These are phyloP conservation scores for Plasmodium cynomolgi DNA, from an alignment of 169 alveolate genomes.

Conservation along the genomic window DNA sequence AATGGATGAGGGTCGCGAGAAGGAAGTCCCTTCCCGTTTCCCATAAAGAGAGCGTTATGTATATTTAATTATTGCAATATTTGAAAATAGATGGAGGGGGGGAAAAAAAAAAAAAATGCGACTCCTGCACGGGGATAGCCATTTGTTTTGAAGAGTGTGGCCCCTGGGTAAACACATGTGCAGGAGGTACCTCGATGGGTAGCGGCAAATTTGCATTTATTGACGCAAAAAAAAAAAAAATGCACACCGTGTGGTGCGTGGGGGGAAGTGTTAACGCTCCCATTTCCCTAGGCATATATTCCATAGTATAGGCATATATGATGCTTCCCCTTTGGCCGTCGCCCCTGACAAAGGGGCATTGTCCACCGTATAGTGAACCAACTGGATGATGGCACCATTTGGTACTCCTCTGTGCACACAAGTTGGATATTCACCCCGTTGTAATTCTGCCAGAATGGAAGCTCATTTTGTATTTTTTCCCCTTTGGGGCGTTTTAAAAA, in stretches of 20 bases:
- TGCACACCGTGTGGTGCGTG: not conserved
- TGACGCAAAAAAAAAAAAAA: too few species aligned
- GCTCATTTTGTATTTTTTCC: not conserved
- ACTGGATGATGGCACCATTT: not conserved
- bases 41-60: too few species aligned
- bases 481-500: not conserved
- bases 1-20: too few species aligned
- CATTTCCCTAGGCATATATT: not conserved
- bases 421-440: not conserved
- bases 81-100: too few species aligned
- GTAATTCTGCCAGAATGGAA: not conserved
- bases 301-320: not conserved
- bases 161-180: too few species aligned
- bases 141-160: too few species aligned
- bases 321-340: not conserved
- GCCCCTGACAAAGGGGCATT: not conserved
- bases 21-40: too few species aligned
- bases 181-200: too few species aligned
- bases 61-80: too few species aligned
- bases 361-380: not conserved
- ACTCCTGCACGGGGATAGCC: too few species aligned
- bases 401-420: not conserved
- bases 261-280: not conserved
- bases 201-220: too few species aligned
- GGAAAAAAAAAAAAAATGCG: too few species aligned